These are phyloP conservation scores for Ulvella scutata DNA, from an alignment of 139 green algal species.

Conservation along the genomic window DNA sequence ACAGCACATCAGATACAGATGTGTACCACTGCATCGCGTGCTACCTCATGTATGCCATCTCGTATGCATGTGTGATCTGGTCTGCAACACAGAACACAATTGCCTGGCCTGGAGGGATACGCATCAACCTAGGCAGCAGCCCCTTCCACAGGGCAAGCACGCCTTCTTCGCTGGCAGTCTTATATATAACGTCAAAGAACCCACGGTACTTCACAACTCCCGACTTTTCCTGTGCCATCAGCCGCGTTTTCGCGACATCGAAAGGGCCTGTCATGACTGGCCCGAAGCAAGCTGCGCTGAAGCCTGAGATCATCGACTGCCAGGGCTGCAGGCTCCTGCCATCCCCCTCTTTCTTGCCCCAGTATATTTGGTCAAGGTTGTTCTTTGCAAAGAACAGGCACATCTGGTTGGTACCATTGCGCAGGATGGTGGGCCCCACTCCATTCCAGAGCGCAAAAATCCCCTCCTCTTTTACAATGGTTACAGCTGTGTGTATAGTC, in stretches of 20 bases:
- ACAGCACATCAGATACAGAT: no score
- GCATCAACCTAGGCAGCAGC: constrained; percentile 76
- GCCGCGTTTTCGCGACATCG: constrained; percentile 83
- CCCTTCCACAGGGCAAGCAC: constrained; percentile 73
- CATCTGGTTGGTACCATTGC: constrained; percentile 95
- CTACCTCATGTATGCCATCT: no score
- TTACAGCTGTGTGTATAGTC: constrained; percentile 67
- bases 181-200: constrained; percentile 62
- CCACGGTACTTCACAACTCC: constrained; percentile 53
- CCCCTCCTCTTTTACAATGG: constrained; percentile 72
- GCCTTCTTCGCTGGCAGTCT: constrained; percentile 69
- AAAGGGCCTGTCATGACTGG: constrained; percentile 78
- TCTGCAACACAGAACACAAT: constrained; percentile 84
- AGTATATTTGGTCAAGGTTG: constrained; percentile 41
- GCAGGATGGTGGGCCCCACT: constrained; percentile 66
- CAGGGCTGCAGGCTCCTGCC: constrained; percentile 14
- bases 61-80: constrained; percentile 37
- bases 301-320: constrained; percentile 75
- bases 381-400: constrained; percentile 88
- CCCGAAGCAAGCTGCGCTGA: constrained; percentile 68
- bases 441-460: constrained; percentile 73
- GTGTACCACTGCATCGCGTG: no score
- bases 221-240: constrained; percentile 70
- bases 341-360: constrained; percentile 23
- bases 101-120: constrained; percentile 86